These are phyloP conservation scores for Lyophyllum semitale DNA, from an alignment of 768 basidiomycete species.

Conservation along the genomic window DNA sequence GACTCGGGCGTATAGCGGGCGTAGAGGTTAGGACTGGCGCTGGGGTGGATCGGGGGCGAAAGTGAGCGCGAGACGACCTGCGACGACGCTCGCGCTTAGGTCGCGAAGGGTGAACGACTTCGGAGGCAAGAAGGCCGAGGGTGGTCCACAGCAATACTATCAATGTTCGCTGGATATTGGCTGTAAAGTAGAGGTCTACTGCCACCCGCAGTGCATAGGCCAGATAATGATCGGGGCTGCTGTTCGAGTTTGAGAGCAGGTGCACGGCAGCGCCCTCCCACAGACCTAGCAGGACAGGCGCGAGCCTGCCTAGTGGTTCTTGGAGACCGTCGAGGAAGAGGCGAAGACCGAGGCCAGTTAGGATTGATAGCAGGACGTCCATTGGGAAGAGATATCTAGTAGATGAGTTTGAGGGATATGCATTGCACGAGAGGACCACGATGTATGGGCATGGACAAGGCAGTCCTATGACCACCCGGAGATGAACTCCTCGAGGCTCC, in stretches of 20 bases:
- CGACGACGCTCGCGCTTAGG: constrained; percentile 28
- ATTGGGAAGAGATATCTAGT: constrained; percentile 24
- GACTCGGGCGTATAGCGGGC: constrained; percentile 21
- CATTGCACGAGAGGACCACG: constrained; percentile 8
- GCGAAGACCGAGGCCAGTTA: constrained; percentile 44
- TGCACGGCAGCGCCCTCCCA: constrained; percentile 69
- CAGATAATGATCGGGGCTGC: constrained; percentile 39
- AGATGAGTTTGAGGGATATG: constrained; percentile 4
- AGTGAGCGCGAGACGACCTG: constrained; percentile 26
- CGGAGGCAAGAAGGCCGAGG: constrained; percentile 35
- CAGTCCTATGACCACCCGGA: background rate
- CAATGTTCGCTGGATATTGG: constrained; percentile 30
- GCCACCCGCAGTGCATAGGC: constrained; percentile 44
- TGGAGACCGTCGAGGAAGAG: constrained; percentile 30
- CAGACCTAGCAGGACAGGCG: constrained; percentile 44
- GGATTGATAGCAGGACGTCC: constrained; percentile 43
- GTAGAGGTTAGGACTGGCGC: constrained; percentile 15
- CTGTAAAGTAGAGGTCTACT: constrained; percentile 43
- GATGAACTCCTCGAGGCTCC: background rate
- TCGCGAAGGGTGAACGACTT: constrained; percentile 29
- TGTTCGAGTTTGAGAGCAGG: constrained; percentile 31
- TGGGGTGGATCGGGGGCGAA: constrained; percentile 20
- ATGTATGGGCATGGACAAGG: background rate
- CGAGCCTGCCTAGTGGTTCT: constrained; percentile 27
- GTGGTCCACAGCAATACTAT: constrained; percentile 40